Conservation (phyloP, 2,329 filamentous ascomycete genomes). For the Talaromyces sp. region DNA sequence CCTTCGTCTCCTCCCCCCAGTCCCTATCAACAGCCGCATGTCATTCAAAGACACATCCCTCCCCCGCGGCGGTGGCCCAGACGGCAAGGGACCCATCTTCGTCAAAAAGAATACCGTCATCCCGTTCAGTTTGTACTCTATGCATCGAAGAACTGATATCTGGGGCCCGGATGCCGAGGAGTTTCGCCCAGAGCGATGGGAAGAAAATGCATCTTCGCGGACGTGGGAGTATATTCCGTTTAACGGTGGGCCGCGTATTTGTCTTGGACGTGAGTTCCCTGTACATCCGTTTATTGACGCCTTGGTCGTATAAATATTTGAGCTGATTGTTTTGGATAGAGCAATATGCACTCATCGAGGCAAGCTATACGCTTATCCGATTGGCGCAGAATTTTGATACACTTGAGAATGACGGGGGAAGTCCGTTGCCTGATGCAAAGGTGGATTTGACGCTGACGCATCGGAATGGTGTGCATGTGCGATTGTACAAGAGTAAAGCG, state of each 20-base stretch:
- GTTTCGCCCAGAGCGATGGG: constrained; percentile 53
- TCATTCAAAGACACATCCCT: constrained; percentile 31
- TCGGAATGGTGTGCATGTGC: constrained; percentile 17
- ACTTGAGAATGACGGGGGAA: constrained; percentile 17
- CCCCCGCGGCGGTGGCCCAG: constrained; percentile 18
- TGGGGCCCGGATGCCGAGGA: constrained; percentile 48
- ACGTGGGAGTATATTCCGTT: constrained; percentile 44
- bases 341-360: constrained; percentile 29
- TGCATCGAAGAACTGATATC: constrained; percentile 67
- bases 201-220: constrained; percentile 41
- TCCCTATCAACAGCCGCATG: constrained; percentile 48
- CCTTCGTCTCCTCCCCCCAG: constrained; percentile 53
- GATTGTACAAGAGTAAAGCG: constrained; percentile 3
- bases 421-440: constrained; percentile 14
- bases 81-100: constrained; percentile 57
- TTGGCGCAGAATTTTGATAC: constrained; percentile 54
- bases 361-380: constrained; percentile 26
- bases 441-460: constrained; percentile 16
- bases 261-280: constrained; percentile 28
- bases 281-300: too few relatives aligned
- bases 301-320: neutral
- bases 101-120: constrained; percentile 66
- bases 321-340: constrained; percentile 11
- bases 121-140: constrained; percentile 65
- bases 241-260: constrained; percentile 30